These are phyloP conservation scores for Bruguiera parviflora DNA, from an alignment of 345 rosid species.

Conservation along the genomic window DNA sequence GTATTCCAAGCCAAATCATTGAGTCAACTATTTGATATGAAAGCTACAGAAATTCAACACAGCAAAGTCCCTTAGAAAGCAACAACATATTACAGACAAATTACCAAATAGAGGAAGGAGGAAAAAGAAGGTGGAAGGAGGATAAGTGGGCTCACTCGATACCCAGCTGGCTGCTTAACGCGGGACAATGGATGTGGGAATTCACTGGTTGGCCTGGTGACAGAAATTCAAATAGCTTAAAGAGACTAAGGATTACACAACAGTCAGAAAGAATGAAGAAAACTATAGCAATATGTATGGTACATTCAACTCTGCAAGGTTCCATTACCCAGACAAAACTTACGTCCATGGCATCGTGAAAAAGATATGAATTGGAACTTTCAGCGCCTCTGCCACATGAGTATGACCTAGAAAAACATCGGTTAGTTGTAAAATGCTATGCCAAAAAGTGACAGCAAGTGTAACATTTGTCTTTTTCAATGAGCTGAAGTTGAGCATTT, in stretches of 20 bases:
- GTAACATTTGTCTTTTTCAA: not conserved
- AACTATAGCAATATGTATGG: conserved; percentile 15
- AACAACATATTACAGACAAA: conserved; percentile 6
- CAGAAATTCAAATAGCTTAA: conserved; percentile 19
- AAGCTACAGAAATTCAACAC: conserved; percentile 44
- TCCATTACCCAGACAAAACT: conserved; percentile 60
- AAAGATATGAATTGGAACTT: conserved; percentile 87
- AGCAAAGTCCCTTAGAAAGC: conserved; percentile 1
- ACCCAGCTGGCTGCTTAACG: conserved; percentile 95
- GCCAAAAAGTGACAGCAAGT: conserved; percentile 2
- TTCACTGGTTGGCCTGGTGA: conserved; percentile 86
- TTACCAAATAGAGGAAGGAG: not conserved
- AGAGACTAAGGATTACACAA: conserved; percentile 21
- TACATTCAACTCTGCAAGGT: conserved; percentile 31
- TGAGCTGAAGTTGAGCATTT: not conserved
- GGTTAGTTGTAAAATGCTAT: conserved; percentile 18
- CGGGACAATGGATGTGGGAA: conserved; percentile 99
- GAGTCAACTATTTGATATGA: conserved; percentile 98
- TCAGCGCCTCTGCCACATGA: conserved; percentile 94
- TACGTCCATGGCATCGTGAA: conserved; percentile 99
- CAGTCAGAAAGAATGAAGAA: conserved; percentile 18
- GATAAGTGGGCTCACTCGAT: conserved; percentile 61
- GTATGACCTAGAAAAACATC: conserved; percentile 66
- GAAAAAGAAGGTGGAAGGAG: not conserved
- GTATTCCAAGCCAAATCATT: conserved; percentile 96